Base-by-base conservation (phyloP, 305 asterid species). In the Ajuga reptans region DNA sequence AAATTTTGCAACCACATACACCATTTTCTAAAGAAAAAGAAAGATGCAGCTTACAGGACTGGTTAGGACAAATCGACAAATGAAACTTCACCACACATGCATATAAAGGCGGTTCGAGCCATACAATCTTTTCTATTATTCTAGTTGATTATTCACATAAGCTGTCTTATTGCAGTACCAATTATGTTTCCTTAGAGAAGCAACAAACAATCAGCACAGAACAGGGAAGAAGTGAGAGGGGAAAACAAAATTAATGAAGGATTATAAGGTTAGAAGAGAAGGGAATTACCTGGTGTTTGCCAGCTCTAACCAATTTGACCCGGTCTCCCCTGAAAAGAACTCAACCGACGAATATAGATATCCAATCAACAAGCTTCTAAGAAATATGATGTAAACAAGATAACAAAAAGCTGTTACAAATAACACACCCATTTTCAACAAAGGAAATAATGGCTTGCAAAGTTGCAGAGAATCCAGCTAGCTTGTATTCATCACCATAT, bases 401-500 rank as follows among this genome's bases (percentile, higher is more conserved):
- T 37, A 65, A 61, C 43, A 45, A 51, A 41, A 16, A 64, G 74
- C 66, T 61, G 72, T 59, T 45, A 72, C 18, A 50, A 72, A 66
- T 58, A 62, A 66, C 84, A 77, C 72, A 94, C 99, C 96, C 98
- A 80, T 89, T 89, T 79, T 91, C 99, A 57, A 94, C 98, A 73
- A 91, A 94, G 65, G 99, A 94, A 77, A 94, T 89, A 77, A 94
- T 94, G 71, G 99, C 99, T 80, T 94, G 99, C 84, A 94, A 81
- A 52, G 96, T 94, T 16, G 99, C 99, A 39, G 97, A 94, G 81
- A 94, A 94, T 73, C 97, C 99, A 59, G 99, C 99, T 68, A 94
- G 84, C 85, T 87, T 94, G 83, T 94, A 86, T 75, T 89, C 99
- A 79, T 94, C 99, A 78, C 99, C 99, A 74, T 94, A 85, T 83